Conservation (phyloP, 2,329 filamentous ascomycete genomes). For the Apiospora kogelbergensis region DNA sequence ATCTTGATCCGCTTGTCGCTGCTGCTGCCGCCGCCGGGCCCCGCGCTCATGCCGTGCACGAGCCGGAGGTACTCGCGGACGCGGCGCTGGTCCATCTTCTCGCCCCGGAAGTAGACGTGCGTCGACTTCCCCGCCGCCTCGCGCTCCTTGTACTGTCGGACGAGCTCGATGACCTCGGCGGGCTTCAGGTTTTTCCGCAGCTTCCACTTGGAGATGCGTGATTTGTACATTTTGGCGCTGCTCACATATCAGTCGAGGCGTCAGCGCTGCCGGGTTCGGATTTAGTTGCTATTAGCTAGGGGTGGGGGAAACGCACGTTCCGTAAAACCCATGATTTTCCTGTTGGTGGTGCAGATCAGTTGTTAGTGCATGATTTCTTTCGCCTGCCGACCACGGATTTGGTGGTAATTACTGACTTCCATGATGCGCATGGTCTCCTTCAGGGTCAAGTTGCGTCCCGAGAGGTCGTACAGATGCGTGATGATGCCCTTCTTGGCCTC, state of each 20-base stretch:
- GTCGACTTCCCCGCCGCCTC: background rate
- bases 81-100: conserved; percentile 2
- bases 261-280: background rate
- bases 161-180: background rate
- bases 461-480: background rate
- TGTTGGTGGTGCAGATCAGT: background rate
- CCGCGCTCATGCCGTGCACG: background rate
- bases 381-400: too few species aligned
- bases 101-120: background rate
- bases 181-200: background rate
- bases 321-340: background rate
- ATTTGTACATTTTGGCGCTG: conserved; percentile 1
- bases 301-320: background rate
- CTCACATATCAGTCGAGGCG: too few species aligned
- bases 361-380: background rate
- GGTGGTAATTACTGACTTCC: background rate
- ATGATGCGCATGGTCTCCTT: background rate
- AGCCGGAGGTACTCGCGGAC: background rate
- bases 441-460: background rate
- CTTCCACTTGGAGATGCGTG: background rate
- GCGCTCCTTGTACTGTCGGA: background rate
- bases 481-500: background rate
- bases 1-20: background rate
- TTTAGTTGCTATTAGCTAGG: background rate
- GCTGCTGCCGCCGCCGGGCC: background rate